Evolutionary conservation across 2,329 filamentous ascomycete species (phyloP).

Genomic region (Alternaria burnsii): DNA sequence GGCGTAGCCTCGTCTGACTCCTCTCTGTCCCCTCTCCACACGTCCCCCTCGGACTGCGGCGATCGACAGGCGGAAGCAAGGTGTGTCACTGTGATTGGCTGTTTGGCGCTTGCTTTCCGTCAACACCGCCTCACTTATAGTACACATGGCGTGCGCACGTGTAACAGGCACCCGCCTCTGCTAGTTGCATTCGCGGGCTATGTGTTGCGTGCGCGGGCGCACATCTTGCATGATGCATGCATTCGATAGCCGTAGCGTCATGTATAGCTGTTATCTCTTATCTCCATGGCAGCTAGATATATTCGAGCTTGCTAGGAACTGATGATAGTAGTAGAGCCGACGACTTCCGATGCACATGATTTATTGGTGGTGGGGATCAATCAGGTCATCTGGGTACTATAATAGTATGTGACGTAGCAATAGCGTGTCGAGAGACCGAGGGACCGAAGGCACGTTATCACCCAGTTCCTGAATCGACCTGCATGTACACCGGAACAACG

Average conservation of each 20-base stretch:
- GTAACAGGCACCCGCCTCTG: slow-evolving; percentile 18
- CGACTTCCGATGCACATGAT: no score
- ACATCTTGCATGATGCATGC: not conserved
- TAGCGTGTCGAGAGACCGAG: no score
- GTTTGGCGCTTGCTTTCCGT: not conserved
- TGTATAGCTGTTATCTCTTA: not conserved
- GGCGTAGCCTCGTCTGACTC: slow-evolving; percentile 13
- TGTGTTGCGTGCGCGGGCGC: not conserved
- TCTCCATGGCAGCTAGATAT: no score
- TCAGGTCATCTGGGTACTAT: no score
- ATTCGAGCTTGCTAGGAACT: no score
- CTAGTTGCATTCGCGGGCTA: not conserved
- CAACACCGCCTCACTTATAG: not conserved
- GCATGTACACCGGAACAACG: not conserved
- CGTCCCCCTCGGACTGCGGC: not conserved
- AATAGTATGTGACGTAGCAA: no score
- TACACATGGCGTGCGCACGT: slow-evolving; percentile 16
- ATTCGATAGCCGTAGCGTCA: not conserved
- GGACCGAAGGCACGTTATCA: not conserved
- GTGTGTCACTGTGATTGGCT: not conserved
- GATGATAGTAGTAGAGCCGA: no score
- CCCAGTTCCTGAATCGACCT: not conserved
- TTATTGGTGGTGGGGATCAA: no score
- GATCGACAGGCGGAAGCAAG: not conserved
- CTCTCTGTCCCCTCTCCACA: not conserved